A percentile compares a stretch with the other conserved stretches of the same genome.
These are phyloP conservation scores for Puccinia triticina DNA, from an alignment of 1,284 basidiomycete genomes.

Conservation along the genomic window DNA sequence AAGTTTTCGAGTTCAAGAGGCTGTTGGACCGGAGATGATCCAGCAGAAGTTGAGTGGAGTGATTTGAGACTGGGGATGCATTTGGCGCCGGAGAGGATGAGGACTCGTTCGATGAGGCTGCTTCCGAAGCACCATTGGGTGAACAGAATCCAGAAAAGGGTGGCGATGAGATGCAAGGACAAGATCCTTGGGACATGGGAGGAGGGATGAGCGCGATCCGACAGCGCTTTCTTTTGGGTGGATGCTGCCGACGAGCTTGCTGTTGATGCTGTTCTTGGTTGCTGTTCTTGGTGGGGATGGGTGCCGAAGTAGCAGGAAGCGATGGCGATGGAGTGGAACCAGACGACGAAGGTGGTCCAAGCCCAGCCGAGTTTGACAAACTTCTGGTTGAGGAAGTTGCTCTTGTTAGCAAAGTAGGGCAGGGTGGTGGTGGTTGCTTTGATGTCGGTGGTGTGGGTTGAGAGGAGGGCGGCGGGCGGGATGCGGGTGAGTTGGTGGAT, in stretches of 20 bases:
- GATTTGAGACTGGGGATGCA: constrained; percentile 54
- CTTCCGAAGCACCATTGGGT: constrained; percentile 60
- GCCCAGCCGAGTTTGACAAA: constrained; percentile 60
- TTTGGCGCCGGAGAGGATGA: constrained; percentile 56
- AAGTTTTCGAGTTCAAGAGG: constrained; percentile 4
- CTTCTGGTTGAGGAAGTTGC: constrained; percentile 58
- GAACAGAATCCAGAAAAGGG: constrained; percentile 52
- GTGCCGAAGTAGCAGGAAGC: constrained; percentile 41
- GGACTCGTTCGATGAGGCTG: constrained; percentile 57
- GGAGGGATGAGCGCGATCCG: not conserved
- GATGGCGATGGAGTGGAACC: constrained; percentile 49
- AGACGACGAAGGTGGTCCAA: constrained; percentile 58
- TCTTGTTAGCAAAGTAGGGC: constrained; percentile 55
- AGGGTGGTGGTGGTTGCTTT: not conserved
- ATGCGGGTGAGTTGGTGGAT: constrained; percentile 41
- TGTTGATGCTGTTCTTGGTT: not conserved
- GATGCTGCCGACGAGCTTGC: not conserved
- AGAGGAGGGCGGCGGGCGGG: constrained; percentile 16
- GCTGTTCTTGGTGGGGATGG: not conserved
- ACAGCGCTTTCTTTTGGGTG: not conserved
- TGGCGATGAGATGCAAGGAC: constrained; percentile 11
- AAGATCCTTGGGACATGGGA: constrained; percentile 2
- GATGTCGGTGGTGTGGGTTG: not conserved
- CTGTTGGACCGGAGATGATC: not conserved
- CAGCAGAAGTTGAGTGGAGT: not conserved